These are phyloP conservation scores for Globisporangium paroecandrum DNA, from an alignment of 352 stramenopile genomes.

Conservation along the genomic window DNA sequence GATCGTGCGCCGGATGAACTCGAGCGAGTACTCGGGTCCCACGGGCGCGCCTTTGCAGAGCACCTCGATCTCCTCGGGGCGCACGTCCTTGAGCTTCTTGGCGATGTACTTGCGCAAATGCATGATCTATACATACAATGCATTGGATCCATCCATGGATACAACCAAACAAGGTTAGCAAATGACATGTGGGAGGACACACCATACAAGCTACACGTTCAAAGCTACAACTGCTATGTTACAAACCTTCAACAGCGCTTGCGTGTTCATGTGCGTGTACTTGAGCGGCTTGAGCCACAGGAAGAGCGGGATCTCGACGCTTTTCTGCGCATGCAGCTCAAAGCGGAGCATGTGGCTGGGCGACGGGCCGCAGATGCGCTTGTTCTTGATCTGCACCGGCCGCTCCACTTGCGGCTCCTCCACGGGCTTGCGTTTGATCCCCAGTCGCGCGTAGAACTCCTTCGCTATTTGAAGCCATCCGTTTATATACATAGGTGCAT, in stretches of 20 bases:
- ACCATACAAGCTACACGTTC: not conserved
- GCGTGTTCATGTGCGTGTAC: conserved; percentile 34
- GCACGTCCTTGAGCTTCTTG: conserved; percentile 34
- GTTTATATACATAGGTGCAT: not conserved
- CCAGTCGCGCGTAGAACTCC: conserved; percentile 42
- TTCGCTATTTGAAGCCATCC: conserved; percentile 15
- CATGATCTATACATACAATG: conserved; percentile 38
- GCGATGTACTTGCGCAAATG: conserved; percentile 61
- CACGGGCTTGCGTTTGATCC: conserved; percentile 55
- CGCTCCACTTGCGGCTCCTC: conserved; percentile 14
- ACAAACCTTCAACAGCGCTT: conserved; percentile 42
- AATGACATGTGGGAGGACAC: not conserved
- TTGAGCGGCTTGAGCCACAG: conserved; percentile 30
- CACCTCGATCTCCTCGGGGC: conserved; percentile 54
- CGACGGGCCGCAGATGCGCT: conserved; percentile 26
- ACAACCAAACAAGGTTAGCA: not conserved
- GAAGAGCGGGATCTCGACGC: conserved; percentile 40
- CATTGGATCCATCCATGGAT: not conserved
- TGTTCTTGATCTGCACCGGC: conserved; percentile 16
- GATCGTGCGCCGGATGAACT: conserved; percentile 60
- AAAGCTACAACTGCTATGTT: not conserved
- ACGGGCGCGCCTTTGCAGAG: conserved; percentile 43
- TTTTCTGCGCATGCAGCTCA: conserved; percentile 38
- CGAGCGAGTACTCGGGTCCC: conserved; percentile 57
- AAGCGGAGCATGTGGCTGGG: conserved; percentile 40